Evolutionary conservation across 495 filamentous ascomycete species (phyloP), one percentile per base, ranked within the genome.

Genomic region (Daldinia caldariorum): DNA sequence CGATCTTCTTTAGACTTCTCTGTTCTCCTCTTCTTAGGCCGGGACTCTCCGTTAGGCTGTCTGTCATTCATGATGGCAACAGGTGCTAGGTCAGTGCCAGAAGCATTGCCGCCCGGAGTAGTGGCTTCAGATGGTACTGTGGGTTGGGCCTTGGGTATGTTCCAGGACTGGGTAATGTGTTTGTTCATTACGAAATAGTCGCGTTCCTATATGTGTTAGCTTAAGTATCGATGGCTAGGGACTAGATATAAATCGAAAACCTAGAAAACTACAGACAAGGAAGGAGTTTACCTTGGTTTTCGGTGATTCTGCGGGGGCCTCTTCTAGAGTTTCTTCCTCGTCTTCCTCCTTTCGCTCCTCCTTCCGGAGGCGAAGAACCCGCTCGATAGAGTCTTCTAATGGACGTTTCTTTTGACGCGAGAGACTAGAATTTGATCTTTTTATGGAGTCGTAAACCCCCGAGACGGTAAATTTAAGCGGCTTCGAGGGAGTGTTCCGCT

Each of bases 301-400:
- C 77, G 82, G 66, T 58, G 74, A 70, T 76, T 80, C 39, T 74
- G 58, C 54, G 72, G 59, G 8, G 50, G 89, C 79, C 9, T 89
- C 89, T 49, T 91, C 89, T 59, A 90, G 85, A 35, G 87, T 86
- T 6, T 88, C 91, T 56, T 76, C 80, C 41, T 85, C 82, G n/a
- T 84, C 87, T 63, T 84, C 83, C 29, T 83, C 80, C 57, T 84
- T 83, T 53, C 81, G 72, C 61, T 96, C 92, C 66, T 88, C 85
- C 55, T 86, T 88, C 10, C 97, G 75, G 13, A 94, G 88, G 22
- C 87, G 87, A 32, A 99, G 82, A 1, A 96, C 92, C 20, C 93
- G 84, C 74, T 97, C 93, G 68, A 98, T 91, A 51, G 92, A 91
- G 71, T 93, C 90, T 76, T 97, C 91, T 13, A 99, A 79, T 13